Base-by-base conservation (phyloP, 163 green algal species). In the Scenedesmus sp. region DNA sequence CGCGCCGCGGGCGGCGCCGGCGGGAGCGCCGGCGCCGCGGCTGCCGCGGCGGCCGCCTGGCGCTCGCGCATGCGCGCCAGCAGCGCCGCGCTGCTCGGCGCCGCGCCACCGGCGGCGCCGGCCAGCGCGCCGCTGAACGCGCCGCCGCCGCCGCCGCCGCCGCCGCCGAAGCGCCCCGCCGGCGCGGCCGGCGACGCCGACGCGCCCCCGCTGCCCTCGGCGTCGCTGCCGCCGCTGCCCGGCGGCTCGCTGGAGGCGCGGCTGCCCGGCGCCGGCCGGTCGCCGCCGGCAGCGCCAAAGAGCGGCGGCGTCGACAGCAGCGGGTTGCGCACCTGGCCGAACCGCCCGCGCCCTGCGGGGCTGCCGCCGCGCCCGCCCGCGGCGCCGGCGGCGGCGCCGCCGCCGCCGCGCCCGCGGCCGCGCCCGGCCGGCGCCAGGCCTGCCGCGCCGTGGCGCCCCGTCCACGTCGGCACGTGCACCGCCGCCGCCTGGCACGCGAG, bases 401-500 rank as follows among this genome's bases (percentile, higher is more conserved):
- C 14, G 34, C 53, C 6, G 24, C 70, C 57, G 45, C 57, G 63
- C 31, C 50, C 67, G 60, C 26, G 64, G 34, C 50, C 24, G 26
- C 22, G 10, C 22, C 42, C 24, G 70, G 66, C 31, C 69, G 80
- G 7, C n/a, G n/a, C n/a, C n/a, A n/a, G n/a, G n/a, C 85, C 91
- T 13, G 89, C 89, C 14, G 73, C 64, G 9, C 91, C 91, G 42
- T 81, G 82, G 2, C 83, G 70, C 0, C 95, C 95, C 20, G 95
- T 98, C 95, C 95, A 98, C 0, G 95, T 98, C n/a, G 95, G 95
- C 45, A 88, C 78, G 60, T 86, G 87, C 26, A 98, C 85, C 34
- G 83, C 53, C 64, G 77, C 66, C 28, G 57, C 54, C 54, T 81
- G 67, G 84, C 79, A 84, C 24, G 71, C 60, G 2, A 39, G 45